Evolutionary conservation across 192 early-diverging fungal species (phyloP).

Genomic region (Backusella parvicylindrica): DNA sequence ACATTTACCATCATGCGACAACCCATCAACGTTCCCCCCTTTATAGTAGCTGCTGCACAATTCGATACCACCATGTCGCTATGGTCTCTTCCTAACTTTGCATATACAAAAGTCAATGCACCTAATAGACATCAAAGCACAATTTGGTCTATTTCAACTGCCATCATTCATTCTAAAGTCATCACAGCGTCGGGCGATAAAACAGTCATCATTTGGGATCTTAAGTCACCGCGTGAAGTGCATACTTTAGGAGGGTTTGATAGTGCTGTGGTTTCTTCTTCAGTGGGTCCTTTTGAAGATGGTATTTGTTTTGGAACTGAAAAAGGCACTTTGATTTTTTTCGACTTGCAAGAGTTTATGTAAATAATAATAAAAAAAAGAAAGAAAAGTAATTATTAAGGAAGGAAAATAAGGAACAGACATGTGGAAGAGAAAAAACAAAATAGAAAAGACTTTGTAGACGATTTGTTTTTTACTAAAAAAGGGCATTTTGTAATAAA

Average conservation of each 20-base stretch:
- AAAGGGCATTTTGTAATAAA: neutral
- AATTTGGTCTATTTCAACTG: constrained; percentile 12
- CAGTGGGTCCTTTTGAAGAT: constrained; percentile 8
- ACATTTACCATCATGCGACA: neutral
- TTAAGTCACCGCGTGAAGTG: constrained; percentile 4
- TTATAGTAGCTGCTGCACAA: neutral
- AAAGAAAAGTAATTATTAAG: too few species aligned
- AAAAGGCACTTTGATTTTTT: constrained; percentile 4
- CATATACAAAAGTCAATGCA: constrained; percentile 9
- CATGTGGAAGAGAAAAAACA: too few species aligned
- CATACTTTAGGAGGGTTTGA: constrained; percentile 11
- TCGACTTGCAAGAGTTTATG: constrained; percentile 15
- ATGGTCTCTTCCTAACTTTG: constrained; percentile 6
- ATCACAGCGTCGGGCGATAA: constrained; percentile 14
- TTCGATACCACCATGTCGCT: neutral
- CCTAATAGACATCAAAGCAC: constrained; percentile 10
- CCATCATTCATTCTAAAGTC: constrained; percentile 12
- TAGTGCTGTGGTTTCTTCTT: constrained; percentile 8
- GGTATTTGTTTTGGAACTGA: constrained; percentile 13
- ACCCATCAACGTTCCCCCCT: constrained; percentile 9
- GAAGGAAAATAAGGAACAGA: too few species aligned
- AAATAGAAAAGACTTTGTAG: too few species aligned
- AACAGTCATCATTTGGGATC: constrained; percentile 8
- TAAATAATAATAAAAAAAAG: neutral
- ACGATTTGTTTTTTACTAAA: neutral